Conservation (phyloP, 805 yeast species). For the Metschnikowia proteae region DNA sequence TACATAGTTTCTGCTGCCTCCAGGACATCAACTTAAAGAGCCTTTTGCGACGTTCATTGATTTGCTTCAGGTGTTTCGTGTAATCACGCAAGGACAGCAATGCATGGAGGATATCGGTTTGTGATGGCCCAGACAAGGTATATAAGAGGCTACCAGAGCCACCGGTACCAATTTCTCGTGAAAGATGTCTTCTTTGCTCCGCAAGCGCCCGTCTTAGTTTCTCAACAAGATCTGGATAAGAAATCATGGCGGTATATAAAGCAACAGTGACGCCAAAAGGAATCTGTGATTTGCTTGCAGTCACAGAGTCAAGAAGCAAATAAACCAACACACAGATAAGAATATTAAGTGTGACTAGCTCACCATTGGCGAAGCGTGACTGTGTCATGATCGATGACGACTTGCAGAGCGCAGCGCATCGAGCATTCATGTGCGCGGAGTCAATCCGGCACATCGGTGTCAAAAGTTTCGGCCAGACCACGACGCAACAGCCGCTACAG, state of each 20-base stretch:
- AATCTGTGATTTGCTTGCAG: background rate
- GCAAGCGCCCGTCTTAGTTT: background rate
- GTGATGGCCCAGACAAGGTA: slow-evolving; percentile 20
- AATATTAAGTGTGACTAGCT: background rate
- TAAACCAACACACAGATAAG: background rate
- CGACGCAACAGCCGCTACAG: too few relatives aligned
- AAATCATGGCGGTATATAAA: background rate
- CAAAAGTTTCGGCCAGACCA: background rate
- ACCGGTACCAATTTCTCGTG: background rate
- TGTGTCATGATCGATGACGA: background rate
- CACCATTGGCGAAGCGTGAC: background rate
- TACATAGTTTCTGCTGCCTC: slow-evolving; percentile 55
- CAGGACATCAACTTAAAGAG: slow-evolving; percentile 47
- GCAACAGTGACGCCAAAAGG: background rate
- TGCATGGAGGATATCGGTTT: slow-evolving; percentile 38
- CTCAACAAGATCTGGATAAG: background rate
- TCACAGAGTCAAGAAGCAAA: background rate
- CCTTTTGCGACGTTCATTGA: slow-evolving; percentile 45
- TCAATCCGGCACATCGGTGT: background rate
- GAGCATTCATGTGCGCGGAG: background rate
- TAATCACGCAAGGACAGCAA: slow-evolving; percentile 48
- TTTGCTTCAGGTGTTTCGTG: slow-evolving; percentile 31
- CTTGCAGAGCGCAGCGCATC: background rate
- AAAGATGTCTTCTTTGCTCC: background rate
- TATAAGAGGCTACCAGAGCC: slow-evolving; percentile 1